Evolutionary conservation across 306 rosid genomes (phyloP), one percentile per base, ranked within the genome.

Genomic region (Erythrophleum fordii): DNA sequence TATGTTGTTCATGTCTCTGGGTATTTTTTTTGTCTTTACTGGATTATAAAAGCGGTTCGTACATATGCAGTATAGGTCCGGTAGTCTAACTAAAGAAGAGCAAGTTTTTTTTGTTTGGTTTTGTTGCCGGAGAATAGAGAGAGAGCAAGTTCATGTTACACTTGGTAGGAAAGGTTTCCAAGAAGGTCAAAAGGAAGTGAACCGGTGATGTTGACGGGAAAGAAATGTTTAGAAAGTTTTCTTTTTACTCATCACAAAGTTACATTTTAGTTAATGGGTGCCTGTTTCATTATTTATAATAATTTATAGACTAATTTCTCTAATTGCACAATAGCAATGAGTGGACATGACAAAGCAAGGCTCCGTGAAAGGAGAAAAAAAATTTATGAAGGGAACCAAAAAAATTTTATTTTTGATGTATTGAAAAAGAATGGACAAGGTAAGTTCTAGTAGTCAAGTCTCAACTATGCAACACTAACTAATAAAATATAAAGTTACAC

Each of bases 381-480:
- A 11, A 56, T 18, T 16, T 14, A 44, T 2, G 16, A 78, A 52
- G 18, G 65, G 25, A 48, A 73, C 13, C 11, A 73, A 44, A 68
- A 16, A 29, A 16, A 31, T n/a, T n/a, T n/a, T n/a, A n/a, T n/a
- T n/a, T n/a, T n/a, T 58, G 31, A 85, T 78, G 62, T 25, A 75
- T 61, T 69, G 39, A 56, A 77, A 23, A n/a, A 10, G 26, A 28
- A 31, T 37, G 23, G 53, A 74, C 0, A 66, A 66, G 66, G 49
- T 29, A 75, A 74, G 26, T 76, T 80, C 83, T 85, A 82, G 75
- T 34, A 60, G 25, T 42, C 28, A 52, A 72, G 77, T 72, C 37
- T 83, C 72, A 68, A 49, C 86, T 86, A 70, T 61, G 46, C 62
- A 81, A 84, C 37, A 59, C 87, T 88, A 88, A 77, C 88, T 81